Conservation (phyloP, 176 grass and related monocot species). For the Hsuehochloa calcarea region DNA sequence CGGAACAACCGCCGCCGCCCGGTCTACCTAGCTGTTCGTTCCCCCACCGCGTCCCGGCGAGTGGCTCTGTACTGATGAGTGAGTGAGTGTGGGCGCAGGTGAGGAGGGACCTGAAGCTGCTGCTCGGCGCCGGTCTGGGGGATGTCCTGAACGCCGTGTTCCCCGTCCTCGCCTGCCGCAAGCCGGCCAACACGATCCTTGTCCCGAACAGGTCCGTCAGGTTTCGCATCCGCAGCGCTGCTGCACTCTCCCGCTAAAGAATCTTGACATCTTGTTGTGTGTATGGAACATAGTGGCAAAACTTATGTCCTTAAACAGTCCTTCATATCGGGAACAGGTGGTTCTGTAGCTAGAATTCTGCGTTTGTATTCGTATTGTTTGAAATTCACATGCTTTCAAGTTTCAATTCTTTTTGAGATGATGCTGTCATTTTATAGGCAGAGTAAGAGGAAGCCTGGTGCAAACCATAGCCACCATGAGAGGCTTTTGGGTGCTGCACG, state of each 20-base stretch:
- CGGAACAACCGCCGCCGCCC: background rate
- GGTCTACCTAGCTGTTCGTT: background rate
- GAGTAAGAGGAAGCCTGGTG: constrained; percentile 46
- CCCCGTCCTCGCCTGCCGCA: constrained; percentile 53
- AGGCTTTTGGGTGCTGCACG: constrained; percentile 76
- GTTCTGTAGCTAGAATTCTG: background rate
- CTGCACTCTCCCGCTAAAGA: background rate
- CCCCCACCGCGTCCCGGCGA: background rate
- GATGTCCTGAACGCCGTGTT: constrained; percentile 49
- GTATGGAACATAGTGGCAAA: background rate
- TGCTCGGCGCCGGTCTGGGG: constrained; percentile 13
- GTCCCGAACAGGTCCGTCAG: constrained; percentile 29
- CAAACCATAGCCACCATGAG: constrained; percentile 60
- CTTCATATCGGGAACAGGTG: background rate
- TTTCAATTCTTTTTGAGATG: background rate
- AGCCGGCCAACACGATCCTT: constrained; percentile 51
- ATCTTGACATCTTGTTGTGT: background rate
- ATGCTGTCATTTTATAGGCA: constrained; percentile 35
- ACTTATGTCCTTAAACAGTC: background rate
- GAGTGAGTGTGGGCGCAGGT: constrained; percentile 26
- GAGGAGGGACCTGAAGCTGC: constrained; percentile 63
- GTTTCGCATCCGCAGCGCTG: background rate
- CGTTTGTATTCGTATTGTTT: background rate
- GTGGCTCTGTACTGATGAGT: background rate
- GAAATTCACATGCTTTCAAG: background rate